Conservation (phyloP, 2,329 filamentous ascomycete species). For the Acrocalymma vagum region DNA sequence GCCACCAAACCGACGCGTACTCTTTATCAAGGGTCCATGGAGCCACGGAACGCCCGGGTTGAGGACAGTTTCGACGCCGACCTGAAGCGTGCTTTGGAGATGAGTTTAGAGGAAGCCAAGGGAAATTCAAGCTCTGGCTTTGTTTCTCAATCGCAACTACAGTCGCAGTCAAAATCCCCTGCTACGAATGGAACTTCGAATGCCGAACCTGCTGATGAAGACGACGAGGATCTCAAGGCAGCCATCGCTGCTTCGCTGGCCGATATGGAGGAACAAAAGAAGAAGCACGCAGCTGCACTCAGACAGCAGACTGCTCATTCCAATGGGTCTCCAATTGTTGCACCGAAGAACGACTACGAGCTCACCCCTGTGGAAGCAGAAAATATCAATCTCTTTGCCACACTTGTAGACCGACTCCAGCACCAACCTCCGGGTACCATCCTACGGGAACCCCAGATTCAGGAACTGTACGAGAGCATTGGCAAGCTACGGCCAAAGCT, state of each 20-base stretch:
- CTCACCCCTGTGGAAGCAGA: slow-evolving; percentile 92
- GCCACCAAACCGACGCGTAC: slow-evolving; percentile 67
- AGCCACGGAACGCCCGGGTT: slow-evolving; percentile 86
- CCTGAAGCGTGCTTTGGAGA: slow-evolving; percentile 88
- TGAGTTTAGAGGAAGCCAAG: slow-evolving; percentile 95
- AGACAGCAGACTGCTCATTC: slow-evolving; percentile 76
- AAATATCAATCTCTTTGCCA: slow-evolving; percentile 96
- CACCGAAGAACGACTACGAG: slow-evolving; percentile 91
- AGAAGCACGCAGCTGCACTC: slow-evolving; percentile 82
- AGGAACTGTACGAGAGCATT: slow-evolving; percentile 97
- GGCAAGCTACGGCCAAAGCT: slow-evolving; percentile 92
- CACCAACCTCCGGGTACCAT: slow-evolving; percentile 96
- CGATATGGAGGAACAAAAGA: slow-evolving; percentile 98
- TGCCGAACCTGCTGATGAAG: slow-evolving; percentile 71
- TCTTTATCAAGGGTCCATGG: slow-evolving; percentile 75
- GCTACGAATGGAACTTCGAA: slow-evolving; percentile 45
- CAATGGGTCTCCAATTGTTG: slow-evolving; percentile 59
- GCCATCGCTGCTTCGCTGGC: slow-evolving; percentile 94
- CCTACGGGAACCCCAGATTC: slow-evolving; percentile 94
- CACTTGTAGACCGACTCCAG: slow-evolving; percentile 90
- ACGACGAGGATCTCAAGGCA: slow-evolving; percentile 91
- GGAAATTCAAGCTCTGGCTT: slow-evolving; percentile 75
- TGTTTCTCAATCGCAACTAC: slow-evolving; percentile 68
- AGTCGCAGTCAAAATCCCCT: slow-evolving; percentile 44
- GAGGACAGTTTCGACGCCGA: slow-evolving; percentile 96